phyloP scores from a whole-genome alignment of 2,329 filamentous ascomycete genomes.

The Arthrobotrys sphaeroides region DNA sequence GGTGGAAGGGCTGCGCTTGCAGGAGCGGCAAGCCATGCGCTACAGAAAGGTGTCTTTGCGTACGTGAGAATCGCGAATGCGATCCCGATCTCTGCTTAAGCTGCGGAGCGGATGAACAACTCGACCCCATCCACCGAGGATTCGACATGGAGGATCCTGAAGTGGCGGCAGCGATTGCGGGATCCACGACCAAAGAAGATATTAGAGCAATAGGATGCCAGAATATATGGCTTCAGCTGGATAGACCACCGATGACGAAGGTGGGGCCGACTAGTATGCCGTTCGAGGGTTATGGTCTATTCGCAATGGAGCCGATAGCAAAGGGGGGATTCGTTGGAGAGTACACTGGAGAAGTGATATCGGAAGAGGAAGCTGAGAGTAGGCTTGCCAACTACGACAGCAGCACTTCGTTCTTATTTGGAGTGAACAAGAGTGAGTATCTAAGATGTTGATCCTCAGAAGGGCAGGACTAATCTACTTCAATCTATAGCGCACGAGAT shows the following conservation, averaged over 20 bases:
- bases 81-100: conserved; percentile 77
- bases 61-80: conserved; percentile 78
- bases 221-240: conserved; percentile 77
- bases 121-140: conserved; percentile 74
- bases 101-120: conserved; percentile 75
- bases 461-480: conserved; percentile 1
- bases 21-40: conserved; percentile 69
- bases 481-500: conserved; percentile 65
- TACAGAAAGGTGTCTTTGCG: conserved; percentile 74
- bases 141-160: neutral
- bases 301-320: conserved; percentile 73
- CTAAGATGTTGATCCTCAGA: neutral
- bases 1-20: conserved; percentile 75
- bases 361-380: conserved; percentile 74
- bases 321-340: conserved; percentile 80
- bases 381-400: conserved; percentile 68
- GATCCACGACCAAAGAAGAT: conserved; percentile 62
- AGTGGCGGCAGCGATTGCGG: neutral
- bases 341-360: conserved; percentile 81
- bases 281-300: conserved; percentile 77
- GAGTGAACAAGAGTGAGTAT: conserved; percentile 63
- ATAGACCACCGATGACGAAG: conserved; percentile 71
- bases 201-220: conserved; percentile 72
- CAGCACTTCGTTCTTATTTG: conserved; percentile 65
- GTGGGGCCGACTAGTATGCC: conserved; percentile 76